Percentiles rank a stretch among this genome's conserved stretches.
phyloP scores from a whole-genome alignment of 768 basidiomycete genomes.

The Tylopilus sp. region DNA sequence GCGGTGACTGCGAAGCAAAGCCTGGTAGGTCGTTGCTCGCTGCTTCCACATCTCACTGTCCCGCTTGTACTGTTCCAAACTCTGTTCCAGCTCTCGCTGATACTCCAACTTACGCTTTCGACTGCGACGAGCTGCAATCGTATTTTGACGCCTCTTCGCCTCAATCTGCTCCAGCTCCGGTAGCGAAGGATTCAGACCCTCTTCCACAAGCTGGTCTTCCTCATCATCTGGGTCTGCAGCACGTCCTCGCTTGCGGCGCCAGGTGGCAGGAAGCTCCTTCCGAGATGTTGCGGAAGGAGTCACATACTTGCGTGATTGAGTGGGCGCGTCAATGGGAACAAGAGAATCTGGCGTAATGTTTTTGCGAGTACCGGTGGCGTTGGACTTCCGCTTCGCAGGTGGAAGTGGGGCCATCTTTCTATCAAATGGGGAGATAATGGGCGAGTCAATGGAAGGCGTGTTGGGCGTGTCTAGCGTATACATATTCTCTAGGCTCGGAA shows the following conservation, averaged over 20 bases:
- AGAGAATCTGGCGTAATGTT: constrained; percentile 62
- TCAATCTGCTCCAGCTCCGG: constrained; percentile 68
- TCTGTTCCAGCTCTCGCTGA: constrained; percentile 60
- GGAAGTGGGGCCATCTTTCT: constrained; percentile 14
- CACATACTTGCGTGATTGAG: constrained; percentile 71
- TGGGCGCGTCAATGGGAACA: constrained; percentile 74
- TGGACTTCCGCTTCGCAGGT: constrained; percentile 26
- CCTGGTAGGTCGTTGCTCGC: constrained; percentile 45
- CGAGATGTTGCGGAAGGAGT: constrained; percentile 73
- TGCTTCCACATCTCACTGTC: constrained; percentile 66
- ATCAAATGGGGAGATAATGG: constrained; percentile 27
- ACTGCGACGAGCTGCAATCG: constrained; percentile 78
- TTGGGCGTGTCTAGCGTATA: constrained; percentile 48
- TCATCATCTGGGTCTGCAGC: constrained; percentile 48
- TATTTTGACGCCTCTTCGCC: constrained; percentile 79
- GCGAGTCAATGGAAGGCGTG: constrained; percentile 47
- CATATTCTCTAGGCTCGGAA: constrained; percentile 34
- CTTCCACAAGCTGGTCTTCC: constrained; percentile 36
- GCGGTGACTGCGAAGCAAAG: constrained; percentile 54
- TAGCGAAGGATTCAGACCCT: constrained; percentile 36
- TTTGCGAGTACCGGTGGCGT: constrained; percentile 68
- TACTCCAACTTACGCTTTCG: constrained; percentile 73
- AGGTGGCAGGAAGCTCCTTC: constrained; percentile 73
- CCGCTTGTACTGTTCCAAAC: constrained; percentile 45
- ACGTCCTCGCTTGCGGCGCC: constrained; percentile 59